Evolutionary conservation across 2,329 filamentous ascomycete genomes (phyloP).

Genomic region (Dactylellina haptotyla): DNA sequence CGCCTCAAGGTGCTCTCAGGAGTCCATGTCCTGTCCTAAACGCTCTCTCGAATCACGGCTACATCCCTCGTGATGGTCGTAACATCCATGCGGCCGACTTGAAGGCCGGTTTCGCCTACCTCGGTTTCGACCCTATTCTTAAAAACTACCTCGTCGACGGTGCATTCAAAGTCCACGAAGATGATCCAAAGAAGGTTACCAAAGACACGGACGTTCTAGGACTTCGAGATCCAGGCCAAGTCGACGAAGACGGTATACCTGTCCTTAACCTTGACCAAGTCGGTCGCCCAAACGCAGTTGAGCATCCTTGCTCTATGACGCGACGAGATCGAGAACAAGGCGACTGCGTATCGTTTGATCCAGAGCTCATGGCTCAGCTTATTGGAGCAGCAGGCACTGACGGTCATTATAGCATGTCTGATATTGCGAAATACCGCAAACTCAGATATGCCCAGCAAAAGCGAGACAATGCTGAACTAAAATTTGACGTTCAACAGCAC

Average conservation of each 20-base stretch:
- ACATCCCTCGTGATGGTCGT: conserved; percentile 16
- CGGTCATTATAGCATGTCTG: conserved; percentile 26
- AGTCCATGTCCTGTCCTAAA: conserved; percentile 19
- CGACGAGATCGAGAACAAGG: conserved; percentile 57
- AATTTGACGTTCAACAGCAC: conserved; percentile 21
- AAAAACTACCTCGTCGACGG: conserved; percentile 7
- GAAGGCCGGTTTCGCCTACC: background rate
- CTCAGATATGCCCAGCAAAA: conserved; percentile 10
- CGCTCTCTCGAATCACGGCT: conserved; percentile 18
- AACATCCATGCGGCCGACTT: conserved; percentile 14
- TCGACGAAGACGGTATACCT: conserved; percentile 13
- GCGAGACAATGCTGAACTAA: conserved; percentile 14
- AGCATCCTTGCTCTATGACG: conserved; percentile 60
- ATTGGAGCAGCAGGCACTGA: conserved; percentile 51
- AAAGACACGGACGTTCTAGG: conserved; percentile 7
- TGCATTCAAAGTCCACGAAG: conserved; percentile 9
- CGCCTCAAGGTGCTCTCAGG: conserved; percentile 6
- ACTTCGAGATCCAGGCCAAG: conserved; percentile 31
- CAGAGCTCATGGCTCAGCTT: conserved; percentile 56
- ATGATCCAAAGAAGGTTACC: conserved; percentile 10
- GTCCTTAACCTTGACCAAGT: conserved; percentile 58
- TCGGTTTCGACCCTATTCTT: conserved; percentile 4
- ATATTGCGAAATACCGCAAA: conserved; percentile 39
- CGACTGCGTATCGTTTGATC: conserved; percentile 56
- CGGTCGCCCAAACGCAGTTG: conserved; percentile 59